A percentile compares a stretch with the other conserved stretches of the same genome.
These are phyloP conservation scores for Pelargonium exstipulatum DNA, from an alignment of 441 rosid genomes.

Conservation along the genomic window DNA sequence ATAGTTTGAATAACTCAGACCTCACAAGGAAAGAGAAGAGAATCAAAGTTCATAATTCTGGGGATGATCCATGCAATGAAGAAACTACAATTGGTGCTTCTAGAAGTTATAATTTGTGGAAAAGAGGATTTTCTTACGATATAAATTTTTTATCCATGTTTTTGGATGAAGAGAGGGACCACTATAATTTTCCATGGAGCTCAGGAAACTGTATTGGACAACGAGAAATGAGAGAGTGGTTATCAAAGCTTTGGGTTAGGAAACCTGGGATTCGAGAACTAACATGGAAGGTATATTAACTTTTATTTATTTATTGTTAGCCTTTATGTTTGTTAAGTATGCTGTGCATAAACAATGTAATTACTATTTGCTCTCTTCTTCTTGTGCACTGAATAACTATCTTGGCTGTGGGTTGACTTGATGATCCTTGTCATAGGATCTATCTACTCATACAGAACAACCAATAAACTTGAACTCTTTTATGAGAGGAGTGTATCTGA, in stretches of 20 bases:
- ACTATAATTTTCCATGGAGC: constrained; percentile 85
- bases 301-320: background rate
- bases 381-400: background rate
- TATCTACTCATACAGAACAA: constrained; percentile 6
- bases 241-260: constrained; percentile 68
- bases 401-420: background rate
- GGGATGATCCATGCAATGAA: constrained; percentile 31
- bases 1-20: constrained; percentile 45
- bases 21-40: constrained; percentile 82
- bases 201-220: constrained; percentile 83
- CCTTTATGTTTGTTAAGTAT: constrained; percentile 2
- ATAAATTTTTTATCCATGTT: constrained; percentile 54
- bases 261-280: constrained; percentile 79
- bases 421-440: constrained; percentile 9
- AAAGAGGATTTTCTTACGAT: constrained; percentile 61
- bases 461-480: background rate
- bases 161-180: constrained; percentile 81
- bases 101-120: constrained; percentile 48
- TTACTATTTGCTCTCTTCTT: background rate
- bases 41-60: constrained; percentile 34
- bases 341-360: background rate
- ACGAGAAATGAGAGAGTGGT: constrained; percentile 93
- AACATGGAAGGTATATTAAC: constrained; percentile 71
- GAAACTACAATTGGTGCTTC: constrained; percentile 32
- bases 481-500: background rate